These are phyloP conservation scores for Nicotiana sylvestris DNA, from an alignment of 257 asterid species.

Conservation along the genomic window DNA sequence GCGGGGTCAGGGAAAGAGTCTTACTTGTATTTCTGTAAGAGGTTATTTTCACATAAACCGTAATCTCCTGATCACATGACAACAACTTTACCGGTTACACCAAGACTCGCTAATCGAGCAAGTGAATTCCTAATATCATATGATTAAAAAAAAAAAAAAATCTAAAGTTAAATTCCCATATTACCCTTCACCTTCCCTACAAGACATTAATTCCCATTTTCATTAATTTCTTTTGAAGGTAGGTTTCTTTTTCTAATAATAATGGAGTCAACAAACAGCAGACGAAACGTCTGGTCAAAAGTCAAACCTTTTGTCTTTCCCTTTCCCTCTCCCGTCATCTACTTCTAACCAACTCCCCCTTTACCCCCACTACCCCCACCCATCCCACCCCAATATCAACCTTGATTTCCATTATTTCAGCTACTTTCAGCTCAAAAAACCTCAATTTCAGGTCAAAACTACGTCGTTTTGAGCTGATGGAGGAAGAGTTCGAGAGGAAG, in stretches of 20 bases:
- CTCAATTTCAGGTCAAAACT: not conserved
- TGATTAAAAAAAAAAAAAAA: too few species aligned
- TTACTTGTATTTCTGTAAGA: too few species aligned
- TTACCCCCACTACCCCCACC: not conserved
- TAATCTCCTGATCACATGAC: too few species aligned
- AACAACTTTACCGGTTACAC: too few species aligned
- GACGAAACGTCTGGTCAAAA: conserved; percentile 1
- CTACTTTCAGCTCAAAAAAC: not conserved
- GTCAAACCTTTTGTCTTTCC: conserved; percentile 7
- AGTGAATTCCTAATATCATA: too few species aligned
- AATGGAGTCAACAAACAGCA: not conserved
- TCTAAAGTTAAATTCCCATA: too few species aligned
- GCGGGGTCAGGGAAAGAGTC: accelerated
- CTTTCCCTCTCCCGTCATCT: not conserved
- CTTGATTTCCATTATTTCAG: not conserved
- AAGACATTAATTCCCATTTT: too few species aligned
- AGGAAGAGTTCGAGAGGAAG: conserved; percentile 43
- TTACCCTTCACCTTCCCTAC: too few species aligned
- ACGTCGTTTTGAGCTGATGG: conserved; percentile 15
- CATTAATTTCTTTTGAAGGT: too few species aligned
- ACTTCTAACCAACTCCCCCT: not conserved
- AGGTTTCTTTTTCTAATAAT: not conserved
- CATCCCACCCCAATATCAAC: not conserved
- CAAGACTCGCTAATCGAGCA: too few species aligned
- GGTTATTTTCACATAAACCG: accelerated